Percentiles rank a stretch among this genome's conserved stretches.
Conservation (phyloP, 2,329 filamentous ascomycete genomes). For the Colletotrichum somersetense region DNA sequence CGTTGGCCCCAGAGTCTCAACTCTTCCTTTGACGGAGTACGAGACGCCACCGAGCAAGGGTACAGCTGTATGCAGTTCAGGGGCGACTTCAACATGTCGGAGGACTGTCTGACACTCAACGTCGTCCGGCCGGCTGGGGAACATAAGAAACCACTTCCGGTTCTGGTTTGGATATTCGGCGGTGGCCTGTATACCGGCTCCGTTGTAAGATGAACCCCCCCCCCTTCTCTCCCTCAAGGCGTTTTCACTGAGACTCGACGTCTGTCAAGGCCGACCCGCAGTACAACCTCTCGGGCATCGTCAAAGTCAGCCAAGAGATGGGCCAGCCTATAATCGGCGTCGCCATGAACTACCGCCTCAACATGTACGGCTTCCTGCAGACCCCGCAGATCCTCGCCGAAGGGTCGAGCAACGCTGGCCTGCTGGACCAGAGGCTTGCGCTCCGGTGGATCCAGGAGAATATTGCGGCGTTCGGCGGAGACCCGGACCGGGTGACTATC, state of each 20-base stretch:
- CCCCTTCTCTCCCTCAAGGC: background rate
- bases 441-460: constrained; percentile 67
- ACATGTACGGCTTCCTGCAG: constrained; percentile 66
- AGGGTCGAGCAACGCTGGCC: constrained; percentile 61
- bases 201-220: constrained; percentile 44
- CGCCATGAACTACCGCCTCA: constrained; percentile 66
- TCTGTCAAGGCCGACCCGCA: constrained; percentile 59
- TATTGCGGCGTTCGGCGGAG: constrained; percentile 64
- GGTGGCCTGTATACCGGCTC: constrained; percentile 66
- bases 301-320: constrained; percentile 64
- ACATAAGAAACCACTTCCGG: constrained; percentile 53
- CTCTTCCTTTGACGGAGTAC: constrained; percentile 53
- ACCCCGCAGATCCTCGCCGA: constrained; percentile 57
- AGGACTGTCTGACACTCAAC: constrained; percentile 61
- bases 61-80: constrained; percentile 62
- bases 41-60: constrained; percentile 57
- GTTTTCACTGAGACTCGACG: constrained; percentile 11
- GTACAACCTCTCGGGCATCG: constrained; percentile 74
- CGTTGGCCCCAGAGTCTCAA: constrained; percentile 54
- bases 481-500: constrained; percentile 59
- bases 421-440: constrained; percentile 63
- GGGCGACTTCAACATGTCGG: constrained; percentile 57
- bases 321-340: constrained; percentile 67
- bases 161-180: constrained; percentile 70
- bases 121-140: constrained; percentile 56